Conservation (phyloP, 2,329 filamentous ascomycete genomes). For the Fusarium tricinctum region DNA sequence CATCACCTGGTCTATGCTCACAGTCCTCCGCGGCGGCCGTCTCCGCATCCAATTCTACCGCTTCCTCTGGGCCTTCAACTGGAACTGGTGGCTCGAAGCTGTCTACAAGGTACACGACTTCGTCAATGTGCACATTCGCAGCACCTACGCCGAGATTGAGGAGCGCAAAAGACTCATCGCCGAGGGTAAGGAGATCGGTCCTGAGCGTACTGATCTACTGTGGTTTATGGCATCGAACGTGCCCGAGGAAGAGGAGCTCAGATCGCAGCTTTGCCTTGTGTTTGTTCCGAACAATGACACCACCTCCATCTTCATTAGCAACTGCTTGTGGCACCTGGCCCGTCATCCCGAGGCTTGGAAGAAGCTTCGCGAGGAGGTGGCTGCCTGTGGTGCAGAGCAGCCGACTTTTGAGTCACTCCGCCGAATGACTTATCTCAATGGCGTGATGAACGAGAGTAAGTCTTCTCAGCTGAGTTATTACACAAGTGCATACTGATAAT, state of each 20-base stretch:
- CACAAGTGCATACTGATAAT: not conserved
- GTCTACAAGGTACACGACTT: slow-evolving; percentile 13
- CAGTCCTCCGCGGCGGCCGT: slow-evolving; percentile 6
- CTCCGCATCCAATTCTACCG: slow-evolving; percentile 8
- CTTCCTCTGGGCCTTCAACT: slow-evolving; percentile 11
- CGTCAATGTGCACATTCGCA: slow-evolving; percentile 17
- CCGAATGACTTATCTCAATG: not conserved
- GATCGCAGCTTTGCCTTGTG: slow-evolving; percentile 15
- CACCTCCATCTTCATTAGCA: slow-evolving; percentile 1
- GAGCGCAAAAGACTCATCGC: slow-evolving; percentile 10
- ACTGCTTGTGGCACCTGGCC: slow-evolving; percentile 5
- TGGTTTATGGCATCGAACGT: slow-evolving; percentile 17
- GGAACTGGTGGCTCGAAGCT: slow-evolving; percentile 18
- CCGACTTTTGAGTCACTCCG: slow-evolving; percentile 1
- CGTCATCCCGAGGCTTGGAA: slow-evolving; percentile 17
- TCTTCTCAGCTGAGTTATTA: not conserved
- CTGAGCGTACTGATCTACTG: slow-evolving; percentile 11
- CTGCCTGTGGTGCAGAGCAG: not conserved
- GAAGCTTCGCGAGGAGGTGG: not conserved
- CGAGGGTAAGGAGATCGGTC: slow-evolving; percentile 11
- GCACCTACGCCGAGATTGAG: slow-evolving; percentile 16
- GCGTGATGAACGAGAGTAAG: slow-evolving; percentile 4
- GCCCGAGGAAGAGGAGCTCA: slow-evolving; percentile 10
- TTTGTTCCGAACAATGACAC: slow-evolving; percentile 18
- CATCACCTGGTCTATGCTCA: slow-evolving; percentile 6